phyloP scores from a whole-genome alignment of 2,329 filamentous ascomycete genomes.

The Penicillium sp. region DNA sequence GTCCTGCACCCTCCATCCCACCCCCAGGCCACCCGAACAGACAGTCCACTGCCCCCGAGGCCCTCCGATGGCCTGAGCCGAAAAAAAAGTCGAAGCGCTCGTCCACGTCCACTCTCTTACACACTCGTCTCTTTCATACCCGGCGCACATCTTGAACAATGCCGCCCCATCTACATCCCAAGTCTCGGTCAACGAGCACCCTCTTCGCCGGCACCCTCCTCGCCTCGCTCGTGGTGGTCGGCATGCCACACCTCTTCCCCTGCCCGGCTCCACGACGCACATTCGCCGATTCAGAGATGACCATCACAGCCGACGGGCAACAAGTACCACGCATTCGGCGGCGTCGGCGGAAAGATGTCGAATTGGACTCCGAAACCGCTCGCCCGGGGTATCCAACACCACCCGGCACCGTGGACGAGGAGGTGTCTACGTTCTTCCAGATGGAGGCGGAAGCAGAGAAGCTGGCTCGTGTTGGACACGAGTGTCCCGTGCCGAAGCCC shows the following conservation, averaged over 20 bases:
- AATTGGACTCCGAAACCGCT: conserved; percentile 27
- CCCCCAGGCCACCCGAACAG: conserved; percentile 6
- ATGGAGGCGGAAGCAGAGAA: conserved; percentile 49
- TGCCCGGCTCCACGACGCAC: conserved; percentile 81
- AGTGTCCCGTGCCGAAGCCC: conserved; percentile 93
- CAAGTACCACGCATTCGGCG: conserved; percentile 46
- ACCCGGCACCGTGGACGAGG: conserved; percentile 40
- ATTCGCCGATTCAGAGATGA: conserved; percentile 71
- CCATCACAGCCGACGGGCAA: conserved; percentile 50
- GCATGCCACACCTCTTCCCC: conserved; percentile 84
- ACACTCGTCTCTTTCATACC: conserved; percentile 18
- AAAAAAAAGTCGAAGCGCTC: conserved; percentile 23
- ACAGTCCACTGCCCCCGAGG: conserved; percentile 10
- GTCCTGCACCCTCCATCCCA: neutral
- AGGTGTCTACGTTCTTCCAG: conserved; percentile 53
- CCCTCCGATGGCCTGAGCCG: conserved; percentile 30
- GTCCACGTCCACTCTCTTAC: conserved; percentile 25
- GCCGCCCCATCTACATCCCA: conserved; percentile 86
- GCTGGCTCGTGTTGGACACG: conserved; percentile 61
- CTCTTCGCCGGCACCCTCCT: conserved; percentile 93
- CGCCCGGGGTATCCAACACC: conserved; percentile 25
- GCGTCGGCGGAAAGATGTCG: conserved; percentile 43
- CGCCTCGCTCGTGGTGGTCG: conserved; percentile 90
- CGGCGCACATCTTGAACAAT: conserved; percentile 56
- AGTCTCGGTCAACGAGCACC: conserved; percentile 89